Evolutionary conservation across 2,329 filamentous ascomycete species (phyloP), one percentile per base, ranked within the genome.

Genomic region (Xylaria sp.): DNA sequence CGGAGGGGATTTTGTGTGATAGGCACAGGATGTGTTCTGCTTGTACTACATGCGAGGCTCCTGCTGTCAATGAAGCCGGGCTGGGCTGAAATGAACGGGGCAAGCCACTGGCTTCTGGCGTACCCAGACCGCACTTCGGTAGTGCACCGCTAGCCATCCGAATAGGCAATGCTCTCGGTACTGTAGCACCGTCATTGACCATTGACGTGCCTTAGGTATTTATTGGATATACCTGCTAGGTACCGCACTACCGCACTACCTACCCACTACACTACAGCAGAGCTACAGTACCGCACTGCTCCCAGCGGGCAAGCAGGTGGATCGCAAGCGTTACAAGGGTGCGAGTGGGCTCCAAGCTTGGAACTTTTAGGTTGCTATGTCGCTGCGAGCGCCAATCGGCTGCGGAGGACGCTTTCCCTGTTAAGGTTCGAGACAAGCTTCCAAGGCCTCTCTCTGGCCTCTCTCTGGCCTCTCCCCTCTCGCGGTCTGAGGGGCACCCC

Each of bases 301-400:
- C 15, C 45, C 23, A 48, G 25, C 28, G 46, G 23, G 45, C 23
- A 50, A 50, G 30, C 34, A 52, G 36, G 45, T 45, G 45, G 13
- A 41, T 55, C 36, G 60, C 65, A 67, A 48, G 55, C 60, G 20
- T 60, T 41, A 15, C 32, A 48, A n/a, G 58, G 43, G 43, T 53
- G 5, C 2, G 32, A 36, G 60, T 65, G 60, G 66, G 41, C 32
- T 43, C 58, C 23, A 66, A 53, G 62, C 59, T 60, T 67, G 64
- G 67, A 58, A 67, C 67, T 69, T 64, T 61, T 58, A 46, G 28
- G 56, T 57, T 57, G 15, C 36, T 32, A 15, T 39, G 53, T 63
- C 20, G 32, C 58, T 52, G 61, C 48, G 32, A 68, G 50, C 48
- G 60, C 66, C 66, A 68, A 68, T 65, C 62, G 62, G 65, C 20